Evolutionary conservation across 2,329 filamentous ascomycete genomes (phyloP).

Genomic region (Sporothrix mexicana): DNA sequence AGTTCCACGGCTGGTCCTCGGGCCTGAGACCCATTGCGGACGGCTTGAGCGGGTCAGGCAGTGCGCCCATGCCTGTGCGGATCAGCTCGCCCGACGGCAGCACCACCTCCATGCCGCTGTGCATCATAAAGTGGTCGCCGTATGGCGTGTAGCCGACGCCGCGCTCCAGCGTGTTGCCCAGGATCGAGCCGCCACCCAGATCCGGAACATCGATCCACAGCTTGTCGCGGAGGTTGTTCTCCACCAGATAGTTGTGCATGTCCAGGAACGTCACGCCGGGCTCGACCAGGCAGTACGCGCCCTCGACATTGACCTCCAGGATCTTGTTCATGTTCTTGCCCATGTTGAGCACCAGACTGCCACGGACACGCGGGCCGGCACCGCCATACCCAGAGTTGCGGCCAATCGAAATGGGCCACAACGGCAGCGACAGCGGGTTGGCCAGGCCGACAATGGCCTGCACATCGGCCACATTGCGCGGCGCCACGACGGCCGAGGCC

Average conservation of each 20-base stretch:
- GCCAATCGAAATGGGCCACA: slow-evolving; percentile 57
- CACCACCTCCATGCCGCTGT: slow-evolving; percentile 45
- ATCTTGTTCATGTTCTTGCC: slow-evolving; percentile 60
- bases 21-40: slow-evolving; percentile 2
- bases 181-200: slow-evolving; percentile 51
- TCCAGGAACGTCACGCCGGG: slow-evolving; percentile 61
- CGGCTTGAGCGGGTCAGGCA: slow-evolving; percentile 44
- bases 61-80: slow-evolving; percentile 55
- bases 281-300: slow-evolving; percentile 58
- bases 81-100: slow-evolving; percentile 52
- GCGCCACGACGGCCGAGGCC: slow-evolving; percentile 52
- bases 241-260: slow-evolving; percentile 47
- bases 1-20: slow-evolving; percentile 44
- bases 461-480: slow-evolving; percentile 53
- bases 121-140: slow-evolving; percentile 49
- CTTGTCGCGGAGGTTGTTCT: slow-evolving; percentile 45
- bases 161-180: slow-evolving; percentile 54
- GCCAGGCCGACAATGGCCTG: slow-evolving; percentile 53
- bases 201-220: slow-evolving; percentile 54
- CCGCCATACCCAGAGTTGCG: slow-evolving; percentile 57
- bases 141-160: slow-evolving; percentile 55
- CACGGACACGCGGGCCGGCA: slow-evolving; percentile 57
- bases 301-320: slow-evolving; percentile 56
- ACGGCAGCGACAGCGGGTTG: slow-evolving; percentile 46
- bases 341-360: slow-evolving; percentile 56